Conservation (phyloP, 2,329 filamentous ascomycete species). For the Pseudogymnoascus sp. region DNA sequence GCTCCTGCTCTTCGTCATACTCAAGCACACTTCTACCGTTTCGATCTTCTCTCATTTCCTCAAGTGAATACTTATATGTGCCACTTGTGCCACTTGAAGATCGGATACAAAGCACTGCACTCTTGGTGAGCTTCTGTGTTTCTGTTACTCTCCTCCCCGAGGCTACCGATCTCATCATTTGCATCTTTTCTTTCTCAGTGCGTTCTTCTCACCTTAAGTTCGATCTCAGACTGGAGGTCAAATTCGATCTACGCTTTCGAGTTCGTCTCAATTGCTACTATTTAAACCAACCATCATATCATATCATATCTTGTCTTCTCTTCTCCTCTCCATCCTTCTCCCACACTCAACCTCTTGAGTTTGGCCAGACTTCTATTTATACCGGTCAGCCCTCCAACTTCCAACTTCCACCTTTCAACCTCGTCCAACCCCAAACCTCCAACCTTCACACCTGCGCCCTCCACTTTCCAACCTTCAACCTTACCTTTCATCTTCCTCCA, state of each 20-base stretch:
- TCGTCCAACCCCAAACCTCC: neutral
- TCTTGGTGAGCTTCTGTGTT: neutral
- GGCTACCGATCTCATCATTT: neutral
- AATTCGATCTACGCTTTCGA: neutral
- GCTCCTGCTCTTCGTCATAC: neutral
- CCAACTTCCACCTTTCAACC: neutral
- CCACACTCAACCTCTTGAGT: neutral
- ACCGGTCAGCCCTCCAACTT: neutral
- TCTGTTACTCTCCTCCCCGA: neutral
- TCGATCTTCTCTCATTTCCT: neutral
- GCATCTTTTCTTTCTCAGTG: neutral
- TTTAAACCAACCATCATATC: neutral
- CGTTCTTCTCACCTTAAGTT: neutral
- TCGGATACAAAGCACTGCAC: neutral
- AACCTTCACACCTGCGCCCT: too few species aligned
- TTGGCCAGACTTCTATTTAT: neutral
- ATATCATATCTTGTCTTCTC: neutral
- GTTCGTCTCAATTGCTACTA: neutral
- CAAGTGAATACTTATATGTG: neutral
- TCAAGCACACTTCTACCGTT: neutral
- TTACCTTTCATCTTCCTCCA: too few species aligned
- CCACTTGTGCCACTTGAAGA: neutral
- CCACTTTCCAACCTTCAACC: neutral
- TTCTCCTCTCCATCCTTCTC: neutral
- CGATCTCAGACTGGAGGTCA: neutral